Conservation (phyloP, 1,284 basidiomycete species). For the Fomitopsis schrenkii region DNA sequence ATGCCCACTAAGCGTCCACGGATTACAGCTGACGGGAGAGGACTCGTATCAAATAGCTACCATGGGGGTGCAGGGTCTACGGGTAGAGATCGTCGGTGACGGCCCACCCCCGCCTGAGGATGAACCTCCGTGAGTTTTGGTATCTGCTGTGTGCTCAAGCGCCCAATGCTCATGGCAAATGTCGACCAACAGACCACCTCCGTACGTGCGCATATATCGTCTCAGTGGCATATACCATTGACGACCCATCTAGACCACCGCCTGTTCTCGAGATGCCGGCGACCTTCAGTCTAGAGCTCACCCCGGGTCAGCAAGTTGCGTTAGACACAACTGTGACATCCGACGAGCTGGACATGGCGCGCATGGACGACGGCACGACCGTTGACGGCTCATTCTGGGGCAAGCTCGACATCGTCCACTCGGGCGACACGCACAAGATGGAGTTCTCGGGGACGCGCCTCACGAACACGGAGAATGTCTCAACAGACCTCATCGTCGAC, state of each 20-base stretch:
- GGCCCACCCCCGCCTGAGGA: conserved; percentile 70
- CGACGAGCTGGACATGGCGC: conserved; percentile 77
- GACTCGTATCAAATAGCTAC: conserved; percentile 81
- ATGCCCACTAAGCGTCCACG: conserved; percentile 6
- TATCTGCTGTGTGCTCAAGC: neutral
- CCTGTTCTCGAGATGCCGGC: conserved; percentile 84
- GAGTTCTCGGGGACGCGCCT: conserved; percentile 77
- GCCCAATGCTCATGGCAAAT: neutral
- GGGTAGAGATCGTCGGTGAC: conserved; percentile 79
- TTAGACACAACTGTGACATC: conserved; percentile 73
- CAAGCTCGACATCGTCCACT: conserved; percentile 75
- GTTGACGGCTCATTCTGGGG: conserved; percentile 83
- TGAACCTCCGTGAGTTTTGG: conserved; percentile 66
- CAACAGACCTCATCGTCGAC: conserved; percentile 68
- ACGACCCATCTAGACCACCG: conserved; percentile 49
- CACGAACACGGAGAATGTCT: conserved; percentile 50
- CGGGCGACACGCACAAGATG: conserved; percentile 69
- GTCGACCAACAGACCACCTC: conserved; percentile 50
- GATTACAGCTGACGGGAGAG: conserved; percentile 63
- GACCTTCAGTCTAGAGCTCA: conserved; percentile 73
- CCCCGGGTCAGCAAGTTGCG: conserved; percentile 68
- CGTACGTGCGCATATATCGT: conserved; percentile 44
- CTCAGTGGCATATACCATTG: neutral
- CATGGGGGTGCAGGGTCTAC: conserved; percentile 70
- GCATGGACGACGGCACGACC: conserved; percentile 80